Conservation (phyloP, 2,329 filamentous ascomycete species). For the Aureobasidium lini region DNA sequence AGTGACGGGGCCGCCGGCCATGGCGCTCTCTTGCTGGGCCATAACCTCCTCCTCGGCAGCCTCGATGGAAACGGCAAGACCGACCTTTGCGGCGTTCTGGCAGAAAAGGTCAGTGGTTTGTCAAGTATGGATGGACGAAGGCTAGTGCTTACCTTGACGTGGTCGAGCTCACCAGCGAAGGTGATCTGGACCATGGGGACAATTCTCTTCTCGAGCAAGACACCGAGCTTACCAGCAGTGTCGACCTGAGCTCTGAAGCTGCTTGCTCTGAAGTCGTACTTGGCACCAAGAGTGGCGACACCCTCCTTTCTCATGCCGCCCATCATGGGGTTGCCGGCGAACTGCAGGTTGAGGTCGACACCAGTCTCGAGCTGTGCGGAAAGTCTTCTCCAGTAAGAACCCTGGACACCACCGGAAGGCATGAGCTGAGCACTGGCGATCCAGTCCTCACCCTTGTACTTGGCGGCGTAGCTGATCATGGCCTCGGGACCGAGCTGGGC, state of each 20-base stretch:
- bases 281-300: slow-evolving; percentile 82
- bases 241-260: slow-evolving; percentile 95
- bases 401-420: slow-evolving; percentile 78
- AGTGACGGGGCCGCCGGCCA: slow-evolving; percentile 36
- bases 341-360: slow-evolving; percentile 85
- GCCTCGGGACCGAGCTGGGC: slow-evolving; percentile 85
- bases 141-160: slow-evolving; percentile 68
- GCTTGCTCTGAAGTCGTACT: slow-evolving; percentile 95
- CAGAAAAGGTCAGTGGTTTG: not conserved
- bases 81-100: slow-evolving; percentile 90
- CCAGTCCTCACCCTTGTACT: slow-evolving; percentile 90
- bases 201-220: slow-evolving; percentile 90
- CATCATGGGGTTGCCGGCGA: slow-evolving; percentile 66
- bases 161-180: slow-evolving; percentile 94
- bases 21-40: slow-evolving; percentile 64
- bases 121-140: not conserved
- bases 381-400: slow-evolving; percentile 87
- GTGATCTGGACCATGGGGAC: slow-evolving; percentile 87
- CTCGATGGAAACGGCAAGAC: slow-evolving; percentile 88
- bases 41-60: slow-evolving; percentile 76
- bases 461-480: slow-evolving; percentile 78
- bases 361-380: slow-evolving; percentile 95
- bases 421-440: slow-evolving; percentile 85
- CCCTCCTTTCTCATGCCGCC: slow-evolving; percentile 74
- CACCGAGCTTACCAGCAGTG: slow-evolving; percentile 87